Base-by-base conservation (phyloP, 345 rosid species). In the Camelina neglecta region DNA sequence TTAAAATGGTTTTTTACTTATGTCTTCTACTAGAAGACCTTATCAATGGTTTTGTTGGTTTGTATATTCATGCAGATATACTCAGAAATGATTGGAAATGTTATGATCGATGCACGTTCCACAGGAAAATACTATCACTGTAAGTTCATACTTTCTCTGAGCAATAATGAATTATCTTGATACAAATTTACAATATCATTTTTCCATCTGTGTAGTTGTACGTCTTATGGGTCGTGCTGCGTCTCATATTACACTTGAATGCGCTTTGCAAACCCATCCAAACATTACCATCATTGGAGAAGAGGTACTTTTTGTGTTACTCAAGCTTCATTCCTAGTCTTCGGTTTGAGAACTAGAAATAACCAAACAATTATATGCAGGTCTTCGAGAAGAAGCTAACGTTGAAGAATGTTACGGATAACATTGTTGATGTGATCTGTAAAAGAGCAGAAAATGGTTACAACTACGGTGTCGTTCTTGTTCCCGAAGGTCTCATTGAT, bases 171-270 rank as follows among this genome's bases (percentile, higher is more conserved):
- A 36, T 0, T 0, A 12, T 5, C 20, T 24, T 51, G 13, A 9
- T 56, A 23, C 53, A 35, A 35, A 8, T 6, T 15, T n/a, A 63
- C 1, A 7, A 1, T 77, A 31, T 41, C 16, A 13, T 7, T 7
- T 49, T 71, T 39, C 18, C 18, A 65, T 77, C 20, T 65, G 51
- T 81, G 51, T 81, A 94, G 98, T 92, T 74, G 99, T 95, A 33
- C 81, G 99, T 76, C 96, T 95, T 41, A 95, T 95, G 99, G 99
- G 99, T 15, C 99, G 99, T 80, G 93, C 99, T 23, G 99, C 99
- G 71, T 95, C 99, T 24, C 99, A 95, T 66, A 92, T 95, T 82
- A 92, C 99, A 55, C 84, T 95, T 68, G 97, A 95, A 81, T 92
- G 99, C 57, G 99, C 99, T 75, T 79, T 95, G 83, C 97, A 95